Evolutionary conservation across 179 eudicot species (phyloP), one percentile per base, ranked within the genome.

Genomic region (Beta macrorhiza): DNA sequence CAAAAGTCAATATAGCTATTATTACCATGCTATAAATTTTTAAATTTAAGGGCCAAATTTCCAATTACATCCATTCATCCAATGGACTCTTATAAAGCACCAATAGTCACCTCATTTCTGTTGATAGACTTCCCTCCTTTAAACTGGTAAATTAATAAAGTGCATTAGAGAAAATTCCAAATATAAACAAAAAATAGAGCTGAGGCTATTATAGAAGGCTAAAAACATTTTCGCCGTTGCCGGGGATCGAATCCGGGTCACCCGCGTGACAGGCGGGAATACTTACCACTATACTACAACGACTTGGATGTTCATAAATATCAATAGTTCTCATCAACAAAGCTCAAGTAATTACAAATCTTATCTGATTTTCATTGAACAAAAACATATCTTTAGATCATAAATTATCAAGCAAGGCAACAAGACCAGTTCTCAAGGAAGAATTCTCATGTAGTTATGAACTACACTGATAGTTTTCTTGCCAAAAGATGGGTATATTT

Each of bases 211-310:
- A 49, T 8, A 6, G 9, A 49, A 49, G 52, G 52, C 52, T 49
- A 49, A 56, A 56, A 56, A 32, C 37, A 10, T 7, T 12, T 49
- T 49, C 52, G 88, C 90, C 98, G 97, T 84, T 93, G 98, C 97
- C 97, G 96, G 97, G 98, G 98, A 95, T 95, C 97, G 97, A 95
- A 95, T 97, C 97, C 98, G 97, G 98, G 98, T 95, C 97, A 86
- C 92, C 97, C 97, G 95, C 95, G 97, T 95, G 97, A 93, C 97
- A 95, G 97, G 98, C 98, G 95, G 94, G 91, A 92, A 95, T 93
- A 95, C 97, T 93, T 62, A 95, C 97, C 97, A 94, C 97, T 95
- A 93, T 94, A 94, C 97, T 93, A 94, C 96, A 94, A 93, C 97
- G 97, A 93, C 92, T 22, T 63, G 12, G 25, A 20, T 49, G 52